Conservation (phyloP, 2,329 filamentous ascomycete genomes). For the Bertia moriformis region DNA sequence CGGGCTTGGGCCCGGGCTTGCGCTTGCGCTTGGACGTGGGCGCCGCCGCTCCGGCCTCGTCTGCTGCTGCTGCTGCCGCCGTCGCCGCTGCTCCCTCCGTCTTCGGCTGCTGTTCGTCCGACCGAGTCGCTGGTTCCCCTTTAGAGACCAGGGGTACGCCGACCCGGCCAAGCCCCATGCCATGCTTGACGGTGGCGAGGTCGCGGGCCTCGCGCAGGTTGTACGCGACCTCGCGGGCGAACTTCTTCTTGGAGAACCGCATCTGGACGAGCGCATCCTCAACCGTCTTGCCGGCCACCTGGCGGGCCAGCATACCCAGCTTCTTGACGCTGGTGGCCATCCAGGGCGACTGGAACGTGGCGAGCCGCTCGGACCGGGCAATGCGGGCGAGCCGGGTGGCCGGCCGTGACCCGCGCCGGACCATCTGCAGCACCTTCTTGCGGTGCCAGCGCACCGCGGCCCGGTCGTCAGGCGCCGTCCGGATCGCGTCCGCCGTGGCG, state of each 20-base stretch:
- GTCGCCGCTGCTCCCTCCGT: no score
- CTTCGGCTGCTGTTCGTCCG: no score
- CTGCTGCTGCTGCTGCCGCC: no score
- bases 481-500: not conserved
- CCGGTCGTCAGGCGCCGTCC: not conserved
- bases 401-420: not conserved
- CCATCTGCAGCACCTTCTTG: not conserved
- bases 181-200: not conserved
- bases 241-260: constrained; percentile 46
- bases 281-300: constrained; percentile 51
- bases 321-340: constrained; percentile 56
- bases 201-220: not conserved
- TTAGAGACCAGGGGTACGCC: no score
- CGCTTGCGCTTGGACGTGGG: not conserved
- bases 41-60: no score
- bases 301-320: constrained; percentile 43
- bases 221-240: not conserved
- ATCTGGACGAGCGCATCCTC: constrained; percentile 56
- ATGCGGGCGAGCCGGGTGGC: not conserved
- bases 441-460: not conserved
- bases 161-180: not conserved
- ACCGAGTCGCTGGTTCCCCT: no score
- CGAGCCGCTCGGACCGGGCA: not conserved
- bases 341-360: constrained; percentile 31
- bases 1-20: no score